These are phyloP conservation scores for Trichothecium roseum DNA, from an alignment of 2,329 filamentous ascomycete species.

Conservation along the genomic window DNA sequence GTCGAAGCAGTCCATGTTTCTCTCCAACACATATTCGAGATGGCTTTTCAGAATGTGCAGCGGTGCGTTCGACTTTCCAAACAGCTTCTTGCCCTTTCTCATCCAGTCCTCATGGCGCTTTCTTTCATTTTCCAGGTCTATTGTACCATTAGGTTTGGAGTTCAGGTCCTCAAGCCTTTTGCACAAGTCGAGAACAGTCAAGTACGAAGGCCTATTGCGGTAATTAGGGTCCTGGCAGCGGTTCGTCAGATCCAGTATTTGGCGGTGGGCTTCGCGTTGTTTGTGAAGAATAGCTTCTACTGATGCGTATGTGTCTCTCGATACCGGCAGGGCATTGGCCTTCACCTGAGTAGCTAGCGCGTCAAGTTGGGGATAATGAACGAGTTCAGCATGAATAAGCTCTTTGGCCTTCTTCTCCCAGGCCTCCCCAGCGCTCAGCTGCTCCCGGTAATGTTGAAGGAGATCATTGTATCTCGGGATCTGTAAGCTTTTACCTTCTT, in stretches of 20 bases:
- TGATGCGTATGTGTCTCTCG: conserved; percentile 64
- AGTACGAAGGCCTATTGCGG: conserved; percentile 72
- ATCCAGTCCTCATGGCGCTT: conserved; percentile 99
- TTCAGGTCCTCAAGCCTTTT: conserved; percentile 81
- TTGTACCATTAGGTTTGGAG: conserved; percentile 81
- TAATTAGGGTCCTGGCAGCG: conserved; percentile 67
- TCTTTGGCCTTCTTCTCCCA: conserved; percentile 94
- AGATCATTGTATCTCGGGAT: conserved; percentile 75
- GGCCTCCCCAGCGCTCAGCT: conserved; percentile 64
- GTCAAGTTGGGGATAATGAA: conserved; percentile 92
- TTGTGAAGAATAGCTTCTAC: conserved; percentile 93
- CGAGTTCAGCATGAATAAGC: conserved; percentile 79
- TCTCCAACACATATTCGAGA: conserved; percentile 84
- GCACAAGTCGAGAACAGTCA: conserved; percentile 83
- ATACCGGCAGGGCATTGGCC: conserved; percentile 63
- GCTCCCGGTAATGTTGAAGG: conserved; percentile 63
- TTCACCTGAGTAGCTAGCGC: conserved; percentile 76
- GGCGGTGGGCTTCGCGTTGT: conserved; percentile 85
- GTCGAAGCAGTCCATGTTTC: conserved; percentile 87
- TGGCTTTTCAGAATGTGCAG: conserved; percentile 91
- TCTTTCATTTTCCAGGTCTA: conserved; percentile 88
- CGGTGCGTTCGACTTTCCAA: conserved; percentile 95
- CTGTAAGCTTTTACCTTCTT: conserved; percentile 64
- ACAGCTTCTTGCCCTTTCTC: conserved; percentile 93
- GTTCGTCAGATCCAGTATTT: conserved; percentile 73